Conservation (phyloP, 1,284 basidiomycete genomes). For the Moesziomyces antarcticus region DNA sequence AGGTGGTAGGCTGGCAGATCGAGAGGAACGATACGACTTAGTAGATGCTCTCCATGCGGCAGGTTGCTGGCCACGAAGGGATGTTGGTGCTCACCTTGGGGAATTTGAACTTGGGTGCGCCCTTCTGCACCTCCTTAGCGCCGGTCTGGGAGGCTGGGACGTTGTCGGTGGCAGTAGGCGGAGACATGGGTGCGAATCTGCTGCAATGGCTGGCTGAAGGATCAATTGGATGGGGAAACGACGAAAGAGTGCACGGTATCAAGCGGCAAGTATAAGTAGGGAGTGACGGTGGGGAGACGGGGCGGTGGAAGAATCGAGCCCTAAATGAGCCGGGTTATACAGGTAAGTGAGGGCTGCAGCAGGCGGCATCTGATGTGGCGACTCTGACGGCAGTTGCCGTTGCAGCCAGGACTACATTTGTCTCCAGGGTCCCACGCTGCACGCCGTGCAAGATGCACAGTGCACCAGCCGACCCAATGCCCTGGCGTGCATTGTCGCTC, state of each 20-base stretch:
- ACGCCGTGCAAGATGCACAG: too few species aligned
- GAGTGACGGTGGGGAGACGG: too few species aligned
- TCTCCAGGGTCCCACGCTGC: too few species aligned
- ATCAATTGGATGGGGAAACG: not conserved
- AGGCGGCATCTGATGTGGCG: too few species aligned
- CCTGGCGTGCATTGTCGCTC: too few species aligned
- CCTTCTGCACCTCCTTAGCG: slow-evolving; percentile 53
- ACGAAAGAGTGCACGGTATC: not conserved
- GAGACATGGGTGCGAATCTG: slow-evolving; percentile 26
- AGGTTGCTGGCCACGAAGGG: not conserved
- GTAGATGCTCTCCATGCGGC: not conserved
- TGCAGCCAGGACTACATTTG: too few species aligned
- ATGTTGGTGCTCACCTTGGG: slow-evolving; percentile 28
- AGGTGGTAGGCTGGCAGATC: slow-evolving; percentile 62
- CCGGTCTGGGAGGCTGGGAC: slow-evolving; percentile 32
- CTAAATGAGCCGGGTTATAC: too few species aligned
- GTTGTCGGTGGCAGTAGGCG: slow-evolving; percentile 46
- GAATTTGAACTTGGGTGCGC: slow-evolving; percentile 53
- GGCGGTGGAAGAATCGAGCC: too few species aligned
- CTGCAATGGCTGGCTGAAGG: not conserved
- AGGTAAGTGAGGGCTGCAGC: too few species aligned
- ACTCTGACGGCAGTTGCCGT: too few species aligned
- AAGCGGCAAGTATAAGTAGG: too few species aligned
- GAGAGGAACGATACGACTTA: not conserved
- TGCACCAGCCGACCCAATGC: too few species aligned